A percentile compares a stretch with the other conserved stretches of the same genome.
Conservation (phyloP, 192 early-diverging fungal species). For the Coemansia sp. region DNA sequence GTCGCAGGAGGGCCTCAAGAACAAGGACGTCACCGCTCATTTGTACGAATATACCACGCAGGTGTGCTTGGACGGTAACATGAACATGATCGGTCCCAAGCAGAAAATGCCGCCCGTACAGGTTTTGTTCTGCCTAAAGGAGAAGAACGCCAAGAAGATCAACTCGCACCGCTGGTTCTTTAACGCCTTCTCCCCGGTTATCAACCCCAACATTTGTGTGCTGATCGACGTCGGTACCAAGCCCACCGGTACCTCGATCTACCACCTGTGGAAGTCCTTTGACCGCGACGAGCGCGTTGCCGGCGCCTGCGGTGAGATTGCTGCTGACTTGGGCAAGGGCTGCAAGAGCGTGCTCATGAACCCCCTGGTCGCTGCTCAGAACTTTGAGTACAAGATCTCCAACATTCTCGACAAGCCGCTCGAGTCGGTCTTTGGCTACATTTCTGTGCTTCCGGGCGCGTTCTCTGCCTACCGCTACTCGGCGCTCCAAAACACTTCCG, state of each 20-base stretch:
- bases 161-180: slow-evolving; percentile 99
- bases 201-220: slow-evolving; percentile 88
- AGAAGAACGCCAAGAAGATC: slow-evolving; percentile 92
- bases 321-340: slow-evolving; percentile 78
- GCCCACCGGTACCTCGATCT: slow-evolving; percentile 80
- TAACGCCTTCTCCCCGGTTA: slow-evolving; percentile 83
- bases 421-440: slow-evolving; percentile 94
- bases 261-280: slow-evolving; percentile 95
- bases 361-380: slow-evolving; percentile 92
- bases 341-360: slow-evolving; percentile 72
- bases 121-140: slow-evolving; percentile 91
- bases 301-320: slow-evolving; percentile 96
- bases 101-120: slow-evolving; percentile 83
- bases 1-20: slow-evolving; percentile 70
- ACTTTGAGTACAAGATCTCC: slow-evolving; percentile 99
- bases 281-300: slow-evolving; percentile 78
- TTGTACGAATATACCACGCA: slow-evolving; percentile 93
- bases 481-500: slow-evolving; percentile 75
- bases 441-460: slow-evolving; percentile 93
- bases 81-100: slow-evolving; percentile 67
- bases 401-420: slow-evolving; percentile 98
- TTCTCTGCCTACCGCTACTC: slow-evolving; percentile 94
- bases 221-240: slow-evolving; percentile 94
- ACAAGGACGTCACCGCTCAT: slow-evolving; percentile 76
- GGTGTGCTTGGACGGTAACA: slow-evolving; percentile 66